Conservation (phyloP, 2,329 filamentous ascomycete species). For the Alternaria sp. region DNA sequence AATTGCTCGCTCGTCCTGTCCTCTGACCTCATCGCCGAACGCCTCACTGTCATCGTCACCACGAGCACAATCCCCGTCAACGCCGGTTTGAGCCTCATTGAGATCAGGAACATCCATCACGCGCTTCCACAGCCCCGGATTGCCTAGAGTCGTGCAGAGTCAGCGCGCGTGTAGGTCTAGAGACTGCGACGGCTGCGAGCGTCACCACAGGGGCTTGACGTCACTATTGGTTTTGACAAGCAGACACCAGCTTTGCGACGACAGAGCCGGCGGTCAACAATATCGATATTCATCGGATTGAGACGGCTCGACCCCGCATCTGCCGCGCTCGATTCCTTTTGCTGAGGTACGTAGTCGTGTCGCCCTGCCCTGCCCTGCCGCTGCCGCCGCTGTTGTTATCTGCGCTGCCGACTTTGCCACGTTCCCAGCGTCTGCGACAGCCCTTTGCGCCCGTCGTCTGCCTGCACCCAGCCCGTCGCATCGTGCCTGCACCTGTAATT, state of each 20-base stretch:
- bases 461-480: slow-evolving; percentile 21
- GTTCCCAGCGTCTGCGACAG: slow-evolving; percentile 27
- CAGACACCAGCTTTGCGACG: slow-evolving; percentile 25
- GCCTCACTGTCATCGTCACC: slow-evolving; percentile 44
- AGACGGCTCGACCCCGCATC: slow-evolving; percentile 35
- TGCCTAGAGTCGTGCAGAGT: slow-evolving; percentile 4
- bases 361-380: slow-evolving; percentile 10
- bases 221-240: slow-evolving; percentile 33
- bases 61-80: slow-evolving; percentile 34
- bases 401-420: slow-evolving; percentile 27
- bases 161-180: not conserved
- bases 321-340: slow-evolving; percentile 21
- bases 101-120: slow-evolving; percentile 18
- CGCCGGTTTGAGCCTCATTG: slow-evolving; percentile 37
- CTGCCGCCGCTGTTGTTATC: slow-evolving; percentile 21
- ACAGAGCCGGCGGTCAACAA: slow-evolving; percentile 22
- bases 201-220: slow-evolving; percentile 37
- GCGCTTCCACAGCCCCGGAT: slow-evolving; percentile 13
- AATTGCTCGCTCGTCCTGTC: slow-evolving; percentile 41
- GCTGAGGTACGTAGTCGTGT: slow-evolving; percentile 38
- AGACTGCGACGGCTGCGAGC: slow-evolving; percentile 22
- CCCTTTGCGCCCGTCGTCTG: slow-evolving; percentile 13
- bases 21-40: slow-evolving; percentile 46
- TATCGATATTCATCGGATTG: slow-evolving; percentile 20
- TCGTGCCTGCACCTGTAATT: slow-evolving; percentile 10